Evolutionary conservation across 305 asterid genomes (phyloP).

Genomic region (Euphrasia arctica): DNA sequence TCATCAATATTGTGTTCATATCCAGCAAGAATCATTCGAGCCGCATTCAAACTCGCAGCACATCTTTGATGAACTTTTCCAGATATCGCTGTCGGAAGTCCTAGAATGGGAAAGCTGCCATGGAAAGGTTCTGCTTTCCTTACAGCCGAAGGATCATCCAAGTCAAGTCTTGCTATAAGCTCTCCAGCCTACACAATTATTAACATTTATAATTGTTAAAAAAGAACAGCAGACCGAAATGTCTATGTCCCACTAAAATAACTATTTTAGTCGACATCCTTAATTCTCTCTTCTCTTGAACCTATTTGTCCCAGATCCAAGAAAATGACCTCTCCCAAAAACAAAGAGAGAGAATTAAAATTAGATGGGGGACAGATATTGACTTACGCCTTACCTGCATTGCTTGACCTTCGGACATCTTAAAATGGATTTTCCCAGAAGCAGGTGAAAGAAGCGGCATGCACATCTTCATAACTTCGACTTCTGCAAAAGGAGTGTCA

Average conservation of each 20-base stretch:
- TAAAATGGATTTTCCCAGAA: slow-evolving; percentile 76
- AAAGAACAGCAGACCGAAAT: slow-evolving; percentile 18
- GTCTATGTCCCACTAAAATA: slow-evolving; percentile 14
- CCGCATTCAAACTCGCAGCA: slow-evolving; percentile 93
- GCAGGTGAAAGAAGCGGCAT: slow-evolving; percentile 99
- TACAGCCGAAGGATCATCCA: slow-evolving; percentile 98
- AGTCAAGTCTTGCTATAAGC: slow-evolving; percentile 91
- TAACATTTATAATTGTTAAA: slow-evolving; percentile 22
- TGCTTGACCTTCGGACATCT: slow-evolving; percentile 96
- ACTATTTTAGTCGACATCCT: neutral
- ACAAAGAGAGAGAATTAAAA: no score
- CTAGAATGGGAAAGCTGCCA: slow-evolving; percentile 86
- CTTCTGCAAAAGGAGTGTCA: slow-evolving; percentile 93
- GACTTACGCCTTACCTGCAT: slow-evolving; percentile 68
- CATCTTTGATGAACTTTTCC: slow-evolving; percentile 97
- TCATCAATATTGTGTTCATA: slow-evolving; percentile 92
- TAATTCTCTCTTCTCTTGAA: no score
- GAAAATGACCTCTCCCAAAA: no score
- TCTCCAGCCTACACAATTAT: slow-evolving; percentile 71
- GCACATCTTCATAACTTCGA: slow-evolving; percentile 99
- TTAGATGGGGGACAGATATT: no score
- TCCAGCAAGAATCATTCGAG: slow-evolving; percentile 98
- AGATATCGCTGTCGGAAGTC: slow-evolving; percentile 95
- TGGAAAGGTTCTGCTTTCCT: slow-evolving; percentile 95
- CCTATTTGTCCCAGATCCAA: no score